Base-by-base conservation (phyloP, 2,329 filamentous ascomycete genomes). In the Phaeosphaeria sp. region DNA sequence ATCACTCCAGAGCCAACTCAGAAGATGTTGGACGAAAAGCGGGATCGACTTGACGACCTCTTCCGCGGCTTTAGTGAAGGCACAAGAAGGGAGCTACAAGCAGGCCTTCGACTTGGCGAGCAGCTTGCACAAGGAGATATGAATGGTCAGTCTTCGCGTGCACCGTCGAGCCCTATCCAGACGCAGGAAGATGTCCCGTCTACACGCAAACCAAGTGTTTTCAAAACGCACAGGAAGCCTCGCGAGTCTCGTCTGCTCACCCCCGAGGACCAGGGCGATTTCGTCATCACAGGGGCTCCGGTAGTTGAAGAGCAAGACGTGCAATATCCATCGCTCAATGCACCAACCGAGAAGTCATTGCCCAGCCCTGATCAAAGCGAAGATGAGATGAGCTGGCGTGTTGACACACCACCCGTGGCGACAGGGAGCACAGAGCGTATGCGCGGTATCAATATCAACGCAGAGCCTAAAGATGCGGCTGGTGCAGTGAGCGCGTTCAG, bases 1-100 rank as follows among this genome's bases (percentile, higher is more conserved):
- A 53, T 67, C 8, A 75, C 73, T 13, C 72, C 73, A 17, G 61
- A 69, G 42, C 60, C 67, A 45, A 62, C 68, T 22, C 65, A 69
- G 39, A 63, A 64, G 24, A 57, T 62, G 59, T 51, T 60, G 13
- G 59, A 64, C 9, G 65, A 67, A 52, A 68, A 67, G 43, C 69
- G 61, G 36, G 66, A 61, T 36, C 61, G 63, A 27, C 66, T 78
- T 2, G 74, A 78, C 27, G 71, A 77, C 48, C 60, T 77, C 1
- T 79, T 79, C 61, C 69, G 71, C 30, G 76, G 75, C 2, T 80
- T 79, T 58, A 75, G 77, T 51, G 72, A 76, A 50, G 72, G 74
- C 4, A 77, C 77, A 7, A 70, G 74, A 53, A 70, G 69, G 55
- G 74, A 79, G 44, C 62, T 79, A 13, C 77, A 74, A 43, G 73